Base-by-base conservation (phyloP, 1,139 yeast species). In the Zygosaccharomyces pseudobailii region DNA sequence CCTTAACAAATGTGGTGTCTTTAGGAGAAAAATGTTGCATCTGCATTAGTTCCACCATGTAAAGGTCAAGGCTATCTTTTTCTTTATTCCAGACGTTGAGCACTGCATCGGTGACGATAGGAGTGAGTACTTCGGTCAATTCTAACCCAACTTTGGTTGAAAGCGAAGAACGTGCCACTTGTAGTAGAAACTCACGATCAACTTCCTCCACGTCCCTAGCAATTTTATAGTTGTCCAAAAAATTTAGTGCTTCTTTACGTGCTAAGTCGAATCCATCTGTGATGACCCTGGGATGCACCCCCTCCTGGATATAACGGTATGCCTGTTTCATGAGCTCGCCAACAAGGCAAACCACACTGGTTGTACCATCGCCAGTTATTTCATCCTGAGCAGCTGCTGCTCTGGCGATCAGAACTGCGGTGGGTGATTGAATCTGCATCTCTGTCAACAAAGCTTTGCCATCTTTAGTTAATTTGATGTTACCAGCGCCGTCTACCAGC, bases 401-500 rank as follows among this genome's bases (percentile, higher is more conserved):
- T 55, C 97, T 78, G 3, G 98, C 95, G 73, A 92, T 92, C 95
- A 94, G 87, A 32, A 92, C 95, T 0, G 99, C 99, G 2, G 99
- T 94, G n/a, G 99, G 99, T 57, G 92, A 92, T 68, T 92, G 97
- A 67, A 92, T 94, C 71, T 94, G 99, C 99, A 92, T 92, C 66
- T 92, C 98, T 25, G 88, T 80, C 52, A 92, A 73, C 54, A 92
- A 74, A 10, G 92, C 97, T 64, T 92, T 90, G 49, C 99, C 99
- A 69, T 92, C 99, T 67, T 92, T 92, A 51, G 99, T 92, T 60
- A 92, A 79, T 70, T 92, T 94, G 68, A 92, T 85, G 62, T 84
- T 83, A 32, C 99, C 99, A 3, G 96, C 83, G 55, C 99, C 98
- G 67, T 92, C 98, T 45, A 92, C 99, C 50, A 92, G 74, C 83